phyloP scores from a whole-genome alignment of 23 red algal genomes.

The Pyropia yezoensis region DNA sequence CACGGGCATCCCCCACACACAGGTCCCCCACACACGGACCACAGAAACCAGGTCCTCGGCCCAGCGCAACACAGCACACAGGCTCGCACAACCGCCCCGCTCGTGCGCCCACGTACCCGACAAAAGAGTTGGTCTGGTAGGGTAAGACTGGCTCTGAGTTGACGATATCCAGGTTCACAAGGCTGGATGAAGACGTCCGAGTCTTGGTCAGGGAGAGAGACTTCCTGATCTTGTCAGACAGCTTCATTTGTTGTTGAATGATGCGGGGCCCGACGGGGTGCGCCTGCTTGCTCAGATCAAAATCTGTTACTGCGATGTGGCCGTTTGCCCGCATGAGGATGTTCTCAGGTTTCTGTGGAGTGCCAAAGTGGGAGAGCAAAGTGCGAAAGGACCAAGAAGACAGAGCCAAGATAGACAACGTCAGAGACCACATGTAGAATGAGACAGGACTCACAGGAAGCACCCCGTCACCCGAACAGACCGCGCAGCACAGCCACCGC shows the following conservation, averaged over 20 bases:
- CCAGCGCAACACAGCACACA: too few species aligned
- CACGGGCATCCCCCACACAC: too few species aligned
- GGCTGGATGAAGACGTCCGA: slow-evolving; percentile 3
- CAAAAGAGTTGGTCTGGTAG: slow-evolving; percentile 81
- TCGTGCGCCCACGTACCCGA: slow-evolving; percentile 45
- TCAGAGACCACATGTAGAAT: too few species aligned
- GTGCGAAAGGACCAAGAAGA: too few species aligned
- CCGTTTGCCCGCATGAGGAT: slow-evolving; percentile 72
- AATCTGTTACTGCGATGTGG: slow-evolving; percentile 72
- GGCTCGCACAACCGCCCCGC: neutral
- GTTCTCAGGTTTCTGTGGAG: slow-evolving; percentile 57
- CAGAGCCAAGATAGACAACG: too few species aligned
- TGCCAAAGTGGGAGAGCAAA: too few species aligned
- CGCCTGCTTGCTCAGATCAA: slow-evolving; percentile 78
- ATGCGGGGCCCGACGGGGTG: slow-evolving; percentile 53
- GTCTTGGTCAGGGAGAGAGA: slow-evolving; percentile 30
- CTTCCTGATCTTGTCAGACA: slow-evolving; percentile 38
- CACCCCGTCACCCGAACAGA: too few species aligned
- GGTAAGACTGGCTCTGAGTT: slow-evolving; percentile 66
- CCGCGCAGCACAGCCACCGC: too few species aligned
- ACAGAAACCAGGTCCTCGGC: too few species aligned
- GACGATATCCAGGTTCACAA: slow-evolving; percentile 66
- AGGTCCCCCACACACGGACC: too few species aligned
- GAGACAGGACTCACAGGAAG: too few species aligned
- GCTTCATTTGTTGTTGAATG: slow-evolving; percentile 46